Evolutionary conservation across 2,329 filamentous ascomycete genomes (phyloP), one percentile per base, ranked within the genome.

Genomic region (Malbranchea zuffiana): DNA sequence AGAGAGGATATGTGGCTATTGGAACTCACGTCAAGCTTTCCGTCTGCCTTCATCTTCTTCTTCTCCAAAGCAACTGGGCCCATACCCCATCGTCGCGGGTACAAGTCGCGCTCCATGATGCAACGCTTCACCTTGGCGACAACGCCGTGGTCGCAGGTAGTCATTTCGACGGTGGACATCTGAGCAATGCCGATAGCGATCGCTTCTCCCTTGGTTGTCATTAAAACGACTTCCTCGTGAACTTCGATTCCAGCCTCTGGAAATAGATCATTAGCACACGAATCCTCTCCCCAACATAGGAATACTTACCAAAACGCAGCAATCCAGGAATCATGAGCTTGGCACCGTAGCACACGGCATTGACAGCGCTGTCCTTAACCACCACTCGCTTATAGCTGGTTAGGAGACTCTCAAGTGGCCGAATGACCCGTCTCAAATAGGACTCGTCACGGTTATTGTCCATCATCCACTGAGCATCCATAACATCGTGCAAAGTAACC

Each of bases 101-200:
- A 98, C 42, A 96, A 73, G 60, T 96, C 90, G 53, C 90, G 83
- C 73, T 98, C 90, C 90, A 98, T 98, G 64, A 98, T 98, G 65
- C 87, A 94, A 54, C 90, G 81, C 80, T 98, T 98, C 60, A 98
- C 85, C 73, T 95, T 96, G 52, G 90, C 90, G 42, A 96, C 88
- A 41, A 95, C 86, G 52, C 90, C 90, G 65, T 98, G 90, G 59
- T 96, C 87, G 65, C 90, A 96, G 21, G 86, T 88, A 19, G 85
- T 85, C 65, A 98, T 83, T 68, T 96, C 90, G 32, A 95, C 86
- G 2, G 87, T 93, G 25, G 86, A 94, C 90, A 98, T 98, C 63
- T 93, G 84, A 12, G 90, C 86, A 54, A 95, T 93, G 53, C 82
- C 90, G 44, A 98, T 75, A 42, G 90, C 90, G 55, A 98, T 95